Evolutionary conservation across 139 green algal genomes (phyloP), one percentile per base, ranked within the genome.

Genomic region (Closterium sp.): DNA sequence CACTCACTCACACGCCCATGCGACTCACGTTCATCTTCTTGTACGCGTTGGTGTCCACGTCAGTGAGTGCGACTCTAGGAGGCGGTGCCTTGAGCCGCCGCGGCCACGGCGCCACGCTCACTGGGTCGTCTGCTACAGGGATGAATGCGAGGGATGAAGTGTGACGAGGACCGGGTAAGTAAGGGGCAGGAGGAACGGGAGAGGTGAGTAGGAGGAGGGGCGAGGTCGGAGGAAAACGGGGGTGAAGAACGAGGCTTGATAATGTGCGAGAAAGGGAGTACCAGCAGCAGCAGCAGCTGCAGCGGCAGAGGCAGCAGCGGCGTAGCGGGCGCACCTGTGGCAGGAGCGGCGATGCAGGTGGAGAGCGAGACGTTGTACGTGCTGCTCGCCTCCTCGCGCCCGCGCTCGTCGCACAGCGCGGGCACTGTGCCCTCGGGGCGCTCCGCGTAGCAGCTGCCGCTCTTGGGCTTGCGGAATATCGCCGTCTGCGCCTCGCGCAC

Each of bases 391-490:
- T 79, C 62, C 9, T 79, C 17, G 62, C 62, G 62, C 17, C 62
- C 86, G 19, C 19, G 31, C 19, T 89, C 86, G 31, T 38, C 86
- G 73, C 89, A 91, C 70, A 91, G n/a, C 89, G 42, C 29, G 10
- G 89, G 89, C 0, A 42, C 31, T 13, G 89, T 45, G 29, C 89
- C 89, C 27, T 42, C 89, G 28, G 30, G 31, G 10, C 42, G 70
- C 11, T 29, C 31, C 17, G 17, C 28, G 24, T 91, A 89, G 31
- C 89, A 91, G n/a, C 7, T 89, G n/a, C 31, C 30, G 73, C 29
- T 27, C 31, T n/a, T 42, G 28, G 89, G 89, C 73, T 91, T 91
- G 29, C 31, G 89, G 70, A 87, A 91, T 10, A 91, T 91, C 24
- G 30, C 89, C 30, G 89, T 88, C 31, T 91, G 70, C n/a, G 29